Base-by-base conservation (phyloP, 441 rosid species). In the Populus tomentosa region DNA sequence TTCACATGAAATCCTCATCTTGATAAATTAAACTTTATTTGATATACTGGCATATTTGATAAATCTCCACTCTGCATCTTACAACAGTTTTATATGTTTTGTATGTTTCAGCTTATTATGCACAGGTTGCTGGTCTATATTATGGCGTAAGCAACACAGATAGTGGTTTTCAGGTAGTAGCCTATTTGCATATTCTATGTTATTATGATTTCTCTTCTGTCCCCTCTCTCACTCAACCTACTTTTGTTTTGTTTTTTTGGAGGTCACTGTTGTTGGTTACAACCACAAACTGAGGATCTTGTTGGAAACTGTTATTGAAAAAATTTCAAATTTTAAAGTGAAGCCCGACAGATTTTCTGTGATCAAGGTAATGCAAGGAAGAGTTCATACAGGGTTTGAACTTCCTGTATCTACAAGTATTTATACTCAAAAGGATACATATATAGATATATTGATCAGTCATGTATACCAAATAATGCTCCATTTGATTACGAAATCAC, bases 251-350 rank as follows among this genome's bases (percentile, higher is more conserved):
- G 79, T 79, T 74, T 78, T 75, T 71, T 72, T 73, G 74, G 75
- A 96, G 97, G 94, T 94, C 65, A 85, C 83, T 46, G 77, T 96
- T 83, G 59, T 81, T 78, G 98, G 99, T 75, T 94, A 91, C 82
- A 94, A 91, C 87, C 90, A 94, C 86, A 95, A 92, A 81, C 73
- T 95, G 83, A 87, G 87, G 84, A 87, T 89, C 84, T 84, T 95
- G 42, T 84, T 95, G 80, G 94, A 91, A 85, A 88, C 90, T 66
- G 72, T 95, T 62, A 67, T 91, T 11, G 79, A 86, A 78, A 90
- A 92, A 83, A 90, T 95, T 69, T 91, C 91, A 77, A 85, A 82
- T 33, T 95, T 95, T 72, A 67, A 89, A 86, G 99, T 94, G 80
- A 87, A 86, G 75, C 88, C 91, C 62, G 90, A 92, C 81, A 88